Evolutionary conservation across 352 stramenopile genomes (phyloP), one percentile per base, ranked within the genome.

Genomic region (Pythium utonaiense): DNA sequence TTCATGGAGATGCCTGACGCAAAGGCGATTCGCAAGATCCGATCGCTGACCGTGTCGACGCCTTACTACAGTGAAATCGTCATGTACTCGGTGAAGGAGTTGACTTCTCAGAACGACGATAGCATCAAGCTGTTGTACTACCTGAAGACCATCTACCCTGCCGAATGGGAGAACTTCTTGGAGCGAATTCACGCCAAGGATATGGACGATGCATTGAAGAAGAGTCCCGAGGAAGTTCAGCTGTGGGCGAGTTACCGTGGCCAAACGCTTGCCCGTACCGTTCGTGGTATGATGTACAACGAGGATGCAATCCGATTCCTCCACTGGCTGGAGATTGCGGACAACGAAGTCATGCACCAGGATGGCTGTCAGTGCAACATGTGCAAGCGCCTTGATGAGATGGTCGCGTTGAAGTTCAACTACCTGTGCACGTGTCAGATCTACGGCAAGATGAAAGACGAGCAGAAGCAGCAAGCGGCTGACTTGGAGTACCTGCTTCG

Each of bases 101-200:
- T 94, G 53, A 94, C 85, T 0, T 58, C 74, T 0, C 75, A 91
- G 55, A 94, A 94, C 45, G 85, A 92, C 28, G 85, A 94, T 70
- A 95, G 95, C 57, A 96, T 99, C 42, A 98, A 96, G 34, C 89
- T 97, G 17, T 67, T 99, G 60, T 95, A 98, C 34, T 99, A 99
- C 61, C 65, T 97, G 56, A 83, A 92, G 55, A 94, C 85, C 5
- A 93, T 94, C 22, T 91, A 94, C 51, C 80, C 80, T 12, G 87
- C 85, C 36, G 85, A 94, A 62, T 94, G 80, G 78, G 81, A 90
- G 44, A 92, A 94, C 53, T 67, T 94, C 53, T 62, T 94, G 0
- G 85, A 94, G 60, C 78, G 85, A 7, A 69, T 94, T 27, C 68
- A 82, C 52, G 70, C 67, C 0, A 93, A 92, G 66, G 85, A 94